Evolutionary conservation across 495 filamentous ascomycete species (phyloP).

Genomic region (Massariosphaeria phaeospora): DNA sequence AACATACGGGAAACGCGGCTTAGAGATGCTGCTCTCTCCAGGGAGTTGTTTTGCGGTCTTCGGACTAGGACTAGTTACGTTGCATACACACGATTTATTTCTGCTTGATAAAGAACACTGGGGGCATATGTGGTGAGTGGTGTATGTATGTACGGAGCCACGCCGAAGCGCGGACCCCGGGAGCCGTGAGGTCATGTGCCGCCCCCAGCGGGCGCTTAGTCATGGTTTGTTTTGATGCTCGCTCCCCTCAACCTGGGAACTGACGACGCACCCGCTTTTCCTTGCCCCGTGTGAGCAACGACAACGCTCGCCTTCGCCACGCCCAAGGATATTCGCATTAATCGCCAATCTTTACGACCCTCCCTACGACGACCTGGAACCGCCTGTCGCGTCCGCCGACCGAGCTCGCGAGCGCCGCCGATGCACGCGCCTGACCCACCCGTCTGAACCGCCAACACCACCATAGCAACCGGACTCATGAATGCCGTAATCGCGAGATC

Average conservation of each 20-base stretch:
- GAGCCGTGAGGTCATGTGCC: constrained; percentile 12
- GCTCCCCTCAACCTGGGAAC: constrained; percentile 1
- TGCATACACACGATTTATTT: no score
- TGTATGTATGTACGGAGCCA: no score
- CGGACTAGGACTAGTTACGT: background rate
- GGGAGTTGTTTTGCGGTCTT: background rate
- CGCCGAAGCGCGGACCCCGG: no score
- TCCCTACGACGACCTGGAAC: background rate
- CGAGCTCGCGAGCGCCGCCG: background rate
- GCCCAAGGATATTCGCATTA: constrained; percentile 21
- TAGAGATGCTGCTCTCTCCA: constrained; percentile 2
- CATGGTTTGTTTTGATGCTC: constrained; percentile 11
- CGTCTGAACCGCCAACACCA: constrained; percentile 7
- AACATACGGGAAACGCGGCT: constrained; percentile 16
- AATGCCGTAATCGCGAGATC: constrained; percentile 37
- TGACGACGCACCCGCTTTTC: constrained; percentile 1
- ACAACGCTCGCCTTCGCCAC: constrained; percentile 9
- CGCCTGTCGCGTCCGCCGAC: background rate
- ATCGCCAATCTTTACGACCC: constrained; percentile 21
- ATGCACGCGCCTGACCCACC: constrained; percentile 26
- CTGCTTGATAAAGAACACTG: no score
- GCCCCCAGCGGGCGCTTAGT: background rate
- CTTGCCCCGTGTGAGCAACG: constrained; percentile 6
- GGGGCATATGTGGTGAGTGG: no score
- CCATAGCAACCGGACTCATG: constrained; percentile 32